Conservation (phyloP, 176 grass and related monocot species). For the Chrysopogon serrulatus region DNA sequence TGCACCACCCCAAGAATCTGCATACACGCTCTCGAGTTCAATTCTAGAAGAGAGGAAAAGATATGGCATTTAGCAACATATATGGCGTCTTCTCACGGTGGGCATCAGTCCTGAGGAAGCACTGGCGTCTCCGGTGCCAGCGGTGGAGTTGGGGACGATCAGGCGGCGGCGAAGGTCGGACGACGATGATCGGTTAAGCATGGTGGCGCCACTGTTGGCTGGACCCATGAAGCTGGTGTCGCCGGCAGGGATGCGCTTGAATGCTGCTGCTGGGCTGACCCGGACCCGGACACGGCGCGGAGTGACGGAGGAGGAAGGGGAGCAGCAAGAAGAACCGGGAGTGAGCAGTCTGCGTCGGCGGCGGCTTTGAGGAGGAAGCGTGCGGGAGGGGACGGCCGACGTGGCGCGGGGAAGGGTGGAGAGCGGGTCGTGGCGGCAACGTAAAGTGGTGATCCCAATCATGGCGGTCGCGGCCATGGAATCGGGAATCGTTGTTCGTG, state of each 20-base stretch:
- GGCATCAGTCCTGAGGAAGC: background rate
- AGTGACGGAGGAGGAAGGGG: background rate
- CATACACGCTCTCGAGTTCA: background rate
- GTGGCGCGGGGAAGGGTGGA: background rate
- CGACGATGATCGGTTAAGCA: background rate
- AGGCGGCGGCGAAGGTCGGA: background rate
- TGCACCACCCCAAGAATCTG: constrained; percentile 50
- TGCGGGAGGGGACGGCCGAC: background rate
- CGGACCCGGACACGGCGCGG: background rate
- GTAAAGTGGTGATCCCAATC: background rate
- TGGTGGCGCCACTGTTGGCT: background rate
- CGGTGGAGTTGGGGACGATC: constrained; percentile 15
- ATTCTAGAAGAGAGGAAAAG: background rate
- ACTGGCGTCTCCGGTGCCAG: background rate
- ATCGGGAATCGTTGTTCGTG: background rate
- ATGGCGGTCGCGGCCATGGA: constrained; percentile 21
- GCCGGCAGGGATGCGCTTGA: background rate
- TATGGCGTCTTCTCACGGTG: background rate
- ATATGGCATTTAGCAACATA: background rate
- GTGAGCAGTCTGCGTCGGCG: background rate
- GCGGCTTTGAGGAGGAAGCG: constrained; percentile 14
- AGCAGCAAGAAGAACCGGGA: background rate
- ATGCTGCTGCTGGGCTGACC: background rate
- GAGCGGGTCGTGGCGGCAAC: background rate
- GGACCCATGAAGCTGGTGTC: background rate